These are phyloP conservation scores for Chloris gayana DNA, from an alignment of 176 grass and related monocot species.

Conservation along the genomic window DNA sequence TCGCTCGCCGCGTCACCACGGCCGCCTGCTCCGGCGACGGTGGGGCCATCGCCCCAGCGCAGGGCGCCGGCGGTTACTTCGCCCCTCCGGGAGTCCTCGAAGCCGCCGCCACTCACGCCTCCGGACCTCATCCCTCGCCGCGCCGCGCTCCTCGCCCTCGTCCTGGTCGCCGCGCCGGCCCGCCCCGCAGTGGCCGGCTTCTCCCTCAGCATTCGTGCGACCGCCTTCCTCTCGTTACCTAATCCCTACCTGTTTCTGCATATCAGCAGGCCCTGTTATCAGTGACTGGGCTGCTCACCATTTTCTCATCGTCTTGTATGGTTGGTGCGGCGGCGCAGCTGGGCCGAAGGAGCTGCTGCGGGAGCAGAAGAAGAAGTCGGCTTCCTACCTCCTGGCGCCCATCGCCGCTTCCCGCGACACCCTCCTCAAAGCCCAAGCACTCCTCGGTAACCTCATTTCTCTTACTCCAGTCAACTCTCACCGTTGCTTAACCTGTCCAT, in stretches of 20 bases:
- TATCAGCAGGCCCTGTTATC: too few relatives aligned
- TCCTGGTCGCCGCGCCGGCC: conserved; percentile 35
- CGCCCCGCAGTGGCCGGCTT: conserved; percentile 48
- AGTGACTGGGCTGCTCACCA: neutral
- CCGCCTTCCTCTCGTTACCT: neutral
- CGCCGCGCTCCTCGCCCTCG: conserved; percentile 42
- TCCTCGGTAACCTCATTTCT: conserved; percentile 47
- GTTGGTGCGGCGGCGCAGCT: conserved; percentile 42
- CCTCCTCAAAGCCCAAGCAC: conserved; percentile 61
- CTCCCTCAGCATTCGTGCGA: conserved; percentile 74
- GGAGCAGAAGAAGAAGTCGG: conserved; percentile 93
- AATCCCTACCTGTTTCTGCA: too few relatives aligned
- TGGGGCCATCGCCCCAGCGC: conserved; percentile 27
- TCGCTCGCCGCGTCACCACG: conserved; percentile 33
- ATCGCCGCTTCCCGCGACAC: conserved; percentile 75
- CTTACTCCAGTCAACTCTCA: neutral
- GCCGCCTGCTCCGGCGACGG: conserved; percentile 23
- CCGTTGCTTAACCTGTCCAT: neutral
- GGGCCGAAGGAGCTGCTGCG: conserved; percentile 83
- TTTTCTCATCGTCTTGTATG: neutral
- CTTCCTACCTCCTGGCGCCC: conserved; percentile 74
- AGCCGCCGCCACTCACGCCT: neutral
- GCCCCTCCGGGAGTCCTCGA: neutral
- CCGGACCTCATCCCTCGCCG: conserved; percentile 35
- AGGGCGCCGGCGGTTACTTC: neutral